Evolutionary conservation across 2,329 filamentous ascomycete genomes (phyloP), one percentile per base, ranked within the genome.

Genomic region (Colletotrichum sp.): DNA sequence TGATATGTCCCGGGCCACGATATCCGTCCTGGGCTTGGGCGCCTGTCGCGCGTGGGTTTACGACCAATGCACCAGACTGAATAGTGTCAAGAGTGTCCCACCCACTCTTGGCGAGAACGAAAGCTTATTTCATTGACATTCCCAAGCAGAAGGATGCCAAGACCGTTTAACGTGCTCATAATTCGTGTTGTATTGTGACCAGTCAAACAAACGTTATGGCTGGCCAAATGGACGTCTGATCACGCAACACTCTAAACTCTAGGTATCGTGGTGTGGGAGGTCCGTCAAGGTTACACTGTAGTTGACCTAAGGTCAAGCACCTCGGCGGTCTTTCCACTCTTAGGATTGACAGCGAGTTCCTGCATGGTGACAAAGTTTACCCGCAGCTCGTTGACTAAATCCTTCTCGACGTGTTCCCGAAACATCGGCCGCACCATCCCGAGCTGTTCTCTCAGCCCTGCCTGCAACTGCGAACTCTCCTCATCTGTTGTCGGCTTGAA

Each of bases 291-390:
- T 33, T 70, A 70, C n/a, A 73, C 24, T 13, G 43, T 70, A 5
- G 71, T 73, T 16, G 71, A 73, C 29, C 71, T 54, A 36, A 73
- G 55, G 21, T 73, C 71, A 43, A 66, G 29, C 12, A 73, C 68
- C 16, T 73, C 71, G 21, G 29, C 62, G 66, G 63, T 57, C 34
- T 73, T 73, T 2, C 71, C 71, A 18, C 68, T 73, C 18, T 68
- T 66, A 7, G 71, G 68, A 36, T 71, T 73, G 34, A 73, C 62
- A 9, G 29, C 68, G 5, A 73, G 68, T 16, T 73, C 71, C 43
- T 62, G 63, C 67, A 71, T 62, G 4, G n/a, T 63, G 16, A 73
- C 12, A 21, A 73, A 73, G 43, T 63, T 63, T 5, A 71, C 21
- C 21, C 33, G 11, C 24, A 73, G 58, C 18, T 64, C 62, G 33